Conservation (phyloP, 257 asterid genomes). For the Anisodus tanguticus region DNA sequence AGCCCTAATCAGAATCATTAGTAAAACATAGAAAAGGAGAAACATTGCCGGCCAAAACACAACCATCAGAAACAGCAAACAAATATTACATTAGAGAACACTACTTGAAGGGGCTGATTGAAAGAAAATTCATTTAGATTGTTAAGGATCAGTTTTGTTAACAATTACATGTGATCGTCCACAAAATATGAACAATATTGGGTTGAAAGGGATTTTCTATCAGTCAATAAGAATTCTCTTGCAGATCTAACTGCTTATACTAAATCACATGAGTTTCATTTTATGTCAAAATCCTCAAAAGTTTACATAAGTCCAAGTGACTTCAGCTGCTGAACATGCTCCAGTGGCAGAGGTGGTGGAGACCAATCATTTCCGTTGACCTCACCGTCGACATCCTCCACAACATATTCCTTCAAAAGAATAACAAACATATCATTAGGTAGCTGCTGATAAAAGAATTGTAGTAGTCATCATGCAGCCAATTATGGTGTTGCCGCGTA, state of each 20-base stretch:
- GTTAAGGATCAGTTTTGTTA: neutral
- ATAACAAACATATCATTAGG: neutral
- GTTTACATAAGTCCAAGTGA: slow-evolving; percentile 83
- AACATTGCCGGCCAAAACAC: neutral
- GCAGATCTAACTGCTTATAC: slow-evolving; percentile 1
- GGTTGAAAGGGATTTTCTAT: slow-evolving; percentile 22
- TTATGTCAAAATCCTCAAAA: slow-evolving; percentile 22
- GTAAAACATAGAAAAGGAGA: neutral
- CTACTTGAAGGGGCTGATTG: neutral
- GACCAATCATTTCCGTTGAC: slow-evolving; percentile 79
- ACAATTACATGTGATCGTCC: slow-evolving; percentile 25
- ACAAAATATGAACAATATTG: slow-evolving; percentile 40
- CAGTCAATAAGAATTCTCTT: neutral
- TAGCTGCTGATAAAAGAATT: neutral
- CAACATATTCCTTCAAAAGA: slow-evolving; percentile 78
- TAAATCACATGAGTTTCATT: slow-evolving; percentile 25
- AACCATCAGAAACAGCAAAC: neutral
- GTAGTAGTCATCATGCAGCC: neutral
- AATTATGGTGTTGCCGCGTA: neutral
- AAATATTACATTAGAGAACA: neutral
- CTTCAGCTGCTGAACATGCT: slow-evolving; percentile 91
- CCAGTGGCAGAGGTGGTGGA: slow-evolving; percentile 81
- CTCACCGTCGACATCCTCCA: slow-evolving; percentile 94
- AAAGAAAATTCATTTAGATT: slow-evolving; percentile 9
- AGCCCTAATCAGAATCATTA: no score